Percentiles rank a stretch among this genome's conserved stretches.
Conservation (phyloP, 192 early-diverging fungal genomes). For the Coemansia sp. region DNA sequence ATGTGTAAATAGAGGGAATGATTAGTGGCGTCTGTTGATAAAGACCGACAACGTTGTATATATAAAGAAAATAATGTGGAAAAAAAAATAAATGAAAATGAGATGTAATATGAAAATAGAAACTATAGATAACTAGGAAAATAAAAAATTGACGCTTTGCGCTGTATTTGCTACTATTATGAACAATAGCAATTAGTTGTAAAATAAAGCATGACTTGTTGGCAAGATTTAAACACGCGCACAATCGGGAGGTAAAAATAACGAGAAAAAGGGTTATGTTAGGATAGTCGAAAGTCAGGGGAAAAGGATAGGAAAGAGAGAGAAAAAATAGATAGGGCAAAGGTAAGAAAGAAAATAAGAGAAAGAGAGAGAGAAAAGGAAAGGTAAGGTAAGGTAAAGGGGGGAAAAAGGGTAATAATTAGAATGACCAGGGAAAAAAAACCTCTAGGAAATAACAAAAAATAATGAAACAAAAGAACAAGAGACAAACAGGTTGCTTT, state of each 20-base stretch:
- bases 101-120: not conserved
- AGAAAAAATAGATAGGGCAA: not conserved
- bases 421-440: not conserved
- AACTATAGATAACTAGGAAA: not conserved
- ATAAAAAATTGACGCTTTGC: not conserved
- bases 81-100: not conserved
- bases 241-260: not conserved
- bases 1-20: too few species aligned
- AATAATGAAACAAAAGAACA: not conserved
- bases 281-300: not conserved
- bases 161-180: not conserved
- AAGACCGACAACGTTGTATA: too few species aligned
- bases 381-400: not conserved
- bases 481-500: not conserved
- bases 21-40: too few species aligned
- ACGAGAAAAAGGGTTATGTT: not conserved
- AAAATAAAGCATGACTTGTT: not conserved
- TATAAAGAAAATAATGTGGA: not conserved
- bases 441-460: not conserved
- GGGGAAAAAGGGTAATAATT: not conserved
- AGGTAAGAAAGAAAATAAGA: not conserved
- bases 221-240: not conserved
- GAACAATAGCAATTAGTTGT: too few species aligned
- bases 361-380: not conserved
- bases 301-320: not conserved